Evolutionary conservation across 441 rosid genomes (phyloP).

Genomic region (Erodium texanum): DNA sequence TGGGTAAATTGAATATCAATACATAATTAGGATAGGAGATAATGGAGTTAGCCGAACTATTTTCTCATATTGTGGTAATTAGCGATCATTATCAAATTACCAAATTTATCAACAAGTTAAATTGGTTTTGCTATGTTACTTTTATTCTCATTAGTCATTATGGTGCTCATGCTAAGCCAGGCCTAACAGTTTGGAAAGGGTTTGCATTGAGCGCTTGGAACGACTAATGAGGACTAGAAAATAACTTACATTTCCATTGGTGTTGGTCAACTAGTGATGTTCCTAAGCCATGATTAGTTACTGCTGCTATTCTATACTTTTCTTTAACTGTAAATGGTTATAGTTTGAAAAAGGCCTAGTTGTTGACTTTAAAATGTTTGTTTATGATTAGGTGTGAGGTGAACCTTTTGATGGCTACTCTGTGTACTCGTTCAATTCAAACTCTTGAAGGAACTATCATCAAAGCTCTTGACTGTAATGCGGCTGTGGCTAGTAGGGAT

Average conservation of each 20-base stretch:
- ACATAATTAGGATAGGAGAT: background rate
- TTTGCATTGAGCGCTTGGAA: background rate
- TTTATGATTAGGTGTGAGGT: slow-evolving; percentile 65
- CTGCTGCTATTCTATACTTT: background rate
- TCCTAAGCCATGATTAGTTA: background rate
- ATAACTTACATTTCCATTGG: background rate
- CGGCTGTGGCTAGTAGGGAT: slow-evolving; percentile 93
- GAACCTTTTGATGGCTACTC: slow-evolving; percentile 61
- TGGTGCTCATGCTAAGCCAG: background rate
- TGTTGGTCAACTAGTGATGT: background rate
- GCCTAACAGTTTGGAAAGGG: background rate
- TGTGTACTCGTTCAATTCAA: slow-evolving; percentile 86
- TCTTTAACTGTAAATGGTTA: background rate
- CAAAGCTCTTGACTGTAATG: slow-evolving; percentile 82
- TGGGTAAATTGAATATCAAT: background rate
- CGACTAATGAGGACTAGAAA: background rate
- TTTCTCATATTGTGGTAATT: background rate
- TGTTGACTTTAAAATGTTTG: background rate
- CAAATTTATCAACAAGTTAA: background rate
- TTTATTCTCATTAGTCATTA: background rate
- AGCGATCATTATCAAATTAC: background rate
- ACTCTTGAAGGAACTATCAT: slow-evolving; percentile 91
- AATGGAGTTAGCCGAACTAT: background rate
- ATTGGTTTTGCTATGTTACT: background rate
- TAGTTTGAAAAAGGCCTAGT: background rate